A percentile compares a stretch with the other conserved stretches of the same genome.
These are phyloP conservation scores for Nemania sp. DNA, from an alignment of 2,329 filamentous ascomycete genomes.

Conservation along the genomic window DNA sequence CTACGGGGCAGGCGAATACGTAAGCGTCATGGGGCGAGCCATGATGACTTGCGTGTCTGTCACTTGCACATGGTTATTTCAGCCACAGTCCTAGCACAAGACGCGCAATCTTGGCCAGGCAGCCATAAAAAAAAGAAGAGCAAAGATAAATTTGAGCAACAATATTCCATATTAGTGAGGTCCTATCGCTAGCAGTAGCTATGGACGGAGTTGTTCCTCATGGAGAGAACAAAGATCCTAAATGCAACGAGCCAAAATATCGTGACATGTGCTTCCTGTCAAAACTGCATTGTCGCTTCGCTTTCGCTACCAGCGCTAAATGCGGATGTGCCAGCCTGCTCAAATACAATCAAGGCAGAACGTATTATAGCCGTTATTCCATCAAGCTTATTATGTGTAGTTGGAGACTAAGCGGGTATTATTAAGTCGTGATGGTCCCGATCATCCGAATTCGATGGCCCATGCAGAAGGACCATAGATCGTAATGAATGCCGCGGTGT, in stretches of 20 bases:
- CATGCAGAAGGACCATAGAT: too few relatives aligned
- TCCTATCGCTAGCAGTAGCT: neutral
- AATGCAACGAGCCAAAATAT: constrained; percentile 1
- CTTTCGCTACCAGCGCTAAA: too few relatives aligned
- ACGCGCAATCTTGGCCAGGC: constrained; percentile 23
- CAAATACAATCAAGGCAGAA: too few relatives aligned
- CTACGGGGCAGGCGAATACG: neutral
- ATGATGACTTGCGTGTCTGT: constrained; percentile 1
- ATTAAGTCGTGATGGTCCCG: neutral
- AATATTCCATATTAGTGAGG: constrained; percentile 4
- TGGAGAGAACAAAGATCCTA: constrained; percentile 1
- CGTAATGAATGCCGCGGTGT: too few relatives aligned
- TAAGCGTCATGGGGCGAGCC: constrained; percentile 18
- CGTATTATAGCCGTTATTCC: too few relatives aligned
- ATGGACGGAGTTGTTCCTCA: neutral
- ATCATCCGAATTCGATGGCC: neutral
- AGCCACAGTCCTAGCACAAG: constrained; percentile 9
- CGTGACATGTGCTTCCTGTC: too few relatives aligned
- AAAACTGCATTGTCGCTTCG: too few relatives aligned
- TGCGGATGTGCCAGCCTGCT: too few relatives aligned
- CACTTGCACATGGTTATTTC: neutral
- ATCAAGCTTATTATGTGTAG: too few relatives aligned
- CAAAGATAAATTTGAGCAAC: too few relatives aligned
- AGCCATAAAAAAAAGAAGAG: constrained; percentile 19
- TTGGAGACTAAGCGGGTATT: neutral